A percentile compares a stretch with the other conserved stretches of the same genome.
Evolutionary conservation across 2,329 filamentous ascomycete genomes (phyloP).

Genomic region (Westerdykella sp.): DNA sequence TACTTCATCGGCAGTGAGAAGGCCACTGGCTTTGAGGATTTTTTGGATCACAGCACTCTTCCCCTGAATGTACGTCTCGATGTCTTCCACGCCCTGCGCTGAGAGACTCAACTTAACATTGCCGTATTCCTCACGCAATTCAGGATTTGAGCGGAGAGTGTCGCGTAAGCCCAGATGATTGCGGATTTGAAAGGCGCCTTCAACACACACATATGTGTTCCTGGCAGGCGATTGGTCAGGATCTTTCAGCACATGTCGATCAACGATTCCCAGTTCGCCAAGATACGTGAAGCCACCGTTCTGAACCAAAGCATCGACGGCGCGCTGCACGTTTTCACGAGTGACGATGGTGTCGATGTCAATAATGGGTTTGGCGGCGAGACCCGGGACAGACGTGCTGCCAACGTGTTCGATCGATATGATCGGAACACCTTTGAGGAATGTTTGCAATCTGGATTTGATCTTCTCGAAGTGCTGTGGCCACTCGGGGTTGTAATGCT

Average conservation of each 20-base stretch:
- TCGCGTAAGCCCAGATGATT: constrained; percentile 38
- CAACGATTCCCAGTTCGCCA: constrained; percentile 33
- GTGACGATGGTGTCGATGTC: constrained; percentile 34
- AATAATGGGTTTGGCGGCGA: constrained; percentile 35
- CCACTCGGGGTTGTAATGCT: constrained; percentile 26
- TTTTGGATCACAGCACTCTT: constrained; percentile 17
- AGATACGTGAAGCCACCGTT: constrained; percentile 30
- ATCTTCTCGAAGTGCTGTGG: constrained; percentile 21
- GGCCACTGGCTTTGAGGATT: constrained; percentile 12
- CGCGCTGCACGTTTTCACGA: constrained; percentile 17
- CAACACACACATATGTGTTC: constrained; percentile 36
- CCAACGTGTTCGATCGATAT: constrained; percentile 35
- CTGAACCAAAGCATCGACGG: constrained; percentile 25
- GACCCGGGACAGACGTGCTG: constrained; percentile 32
- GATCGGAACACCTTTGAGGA: constrained; percentile 10
- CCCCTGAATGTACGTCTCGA: constrained; percentile 17
- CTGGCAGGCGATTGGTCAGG: constrained; percentile 20
- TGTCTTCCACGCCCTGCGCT: constrained; percentile 10
- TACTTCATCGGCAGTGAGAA: constrained; percentile 16
- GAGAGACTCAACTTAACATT: constrained; percentile 18
- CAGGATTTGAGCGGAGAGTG: constrained; percentile 24
- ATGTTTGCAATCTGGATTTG: constrained; percentile 10
- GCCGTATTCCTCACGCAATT: constrained; percentile 28
- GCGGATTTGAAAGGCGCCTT: constrained; percentile 27
- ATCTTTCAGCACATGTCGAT: constrained; percentile 32